A percentile compares a stretch with the other conserved stretches of the same genome.
Evolutionary conservation across 2,329 filamentous ascomycete genomes (phyloP).

Genomic region (Cladosporium sp.): DNA sequence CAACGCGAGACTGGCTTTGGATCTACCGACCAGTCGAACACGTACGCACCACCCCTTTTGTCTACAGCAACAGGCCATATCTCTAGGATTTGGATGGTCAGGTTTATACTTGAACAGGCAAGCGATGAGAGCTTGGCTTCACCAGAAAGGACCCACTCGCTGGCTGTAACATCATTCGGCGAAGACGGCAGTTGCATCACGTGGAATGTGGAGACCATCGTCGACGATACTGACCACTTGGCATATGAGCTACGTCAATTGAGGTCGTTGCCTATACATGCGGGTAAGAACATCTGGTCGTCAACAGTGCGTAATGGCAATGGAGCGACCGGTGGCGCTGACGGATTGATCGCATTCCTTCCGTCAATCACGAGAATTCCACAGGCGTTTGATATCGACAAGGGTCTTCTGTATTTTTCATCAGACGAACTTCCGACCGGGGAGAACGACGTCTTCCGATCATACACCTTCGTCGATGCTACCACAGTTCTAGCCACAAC

Average conservation of each 20-base stretch:
- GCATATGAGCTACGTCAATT: background rate
- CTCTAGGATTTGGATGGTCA: constrained; percentile 86
- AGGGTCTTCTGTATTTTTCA: background rate
- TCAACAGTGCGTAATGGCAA: background rate
- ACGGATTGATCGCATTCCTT: constrained; percentile 60
- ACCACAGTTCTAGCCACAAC: constrained; percentile 59
- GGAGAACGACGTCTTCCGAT: constrained; percentile 37
- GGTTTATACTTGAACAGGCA: constrained; percentile 50
- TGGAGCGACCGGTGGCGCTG: constrained; percentile 75
- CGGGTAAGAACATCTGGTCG: constrained; percentile 91
- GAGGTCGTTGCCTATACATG: constrained; percentile 63
- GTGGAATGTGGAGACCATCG: constrained; percentile 49
- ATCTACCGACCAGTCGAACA: constrained; percentile 33
- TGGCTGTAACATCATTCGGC: constrained; percentile 73
- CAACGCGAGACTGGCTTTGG: constrained; percentile 50
- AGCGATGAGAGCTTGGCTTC: background rate
- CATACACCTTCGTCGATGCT: constrained; percentile 63
- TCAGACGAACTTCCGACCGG: too few species aligned
- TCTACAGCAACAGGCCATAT: constrained; percentile 80
- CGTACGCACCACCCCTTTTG: constrained; percentile 49
- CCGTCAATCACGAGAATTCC: constrained; percentile 19
- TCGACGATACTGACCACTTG: background rate
- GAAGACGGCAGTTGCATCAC: constrained; percentile 77
- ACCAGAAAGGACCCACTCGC: constrained; percentile 1
- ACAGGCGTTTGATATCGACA: background rate